Conservation (phyloP, 208 protist species). For the Trypanosoma scelopori region DNA sequence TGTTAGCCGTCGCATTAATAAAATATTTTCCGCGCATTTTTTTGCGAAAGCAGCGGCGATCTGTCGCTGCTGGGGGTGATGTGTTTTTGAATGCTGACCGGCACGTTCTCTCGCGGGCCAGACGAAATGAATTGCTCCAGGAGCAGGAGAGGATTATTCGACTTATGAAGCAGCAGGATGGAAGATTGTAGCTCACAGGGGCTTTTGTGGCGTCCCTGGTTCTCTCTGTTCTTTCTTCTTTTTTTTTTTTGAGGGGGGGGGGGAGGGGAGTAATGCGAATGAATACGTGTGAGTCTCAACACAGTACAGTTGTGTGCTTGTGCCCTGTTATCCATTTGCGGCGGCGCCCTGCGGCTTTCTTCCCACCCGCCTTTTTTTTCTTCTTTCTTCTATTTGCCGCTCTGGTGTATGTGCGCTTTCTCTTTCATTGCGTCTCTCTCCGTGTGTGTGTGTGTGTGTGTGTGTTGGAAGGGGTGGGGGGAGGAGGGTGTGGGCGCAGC, state of each 20-base stretch:
- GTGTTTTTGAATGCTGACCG: slow-evolving; percentile 21
- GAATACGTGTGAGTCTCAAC: not conserved
- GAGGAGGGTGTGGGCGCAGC: too few species aligned
- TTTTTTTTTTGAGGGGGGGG: not conserved
- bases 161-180: slow-evolving; percentile 70
- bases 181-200: not conserved
- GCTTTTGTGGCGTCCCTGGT: not conserved
- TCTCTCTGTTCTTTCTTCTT: not conserved
- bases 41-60: slow-evolving; percentile 35
- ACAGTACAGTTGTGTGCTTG: not conserved
- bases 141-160: slow-evolving; percentile 58
- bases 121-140: slow-evolving; percentile 37
- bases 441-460: not conserved
- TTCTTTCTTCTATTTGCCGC: not conserved
- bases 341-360: too few species aligned
- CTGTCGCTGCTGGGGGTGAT: slow-evolving; percentile 2
- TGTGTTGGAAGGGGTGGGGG: not conserved
- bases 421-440: too few species aligned
- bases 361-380: not conserved
- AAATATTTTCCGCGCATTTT: slow-evolving; percentile 40
- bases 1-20: slow-evolving; percentile 38
- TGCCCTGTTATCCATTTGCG: not conserved
- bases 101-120: slow-evolving; percentile 27
- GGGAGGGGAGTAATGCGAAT: not conserved
- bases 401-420: not conserved